A percentile compares a stretch with the other conserved stretches of the same genome.
Evolutionary conservation across 2,329 filamentous ascomycete species (phyloP).

Genomic region (Plectosphaerella plurivora): DNA sequence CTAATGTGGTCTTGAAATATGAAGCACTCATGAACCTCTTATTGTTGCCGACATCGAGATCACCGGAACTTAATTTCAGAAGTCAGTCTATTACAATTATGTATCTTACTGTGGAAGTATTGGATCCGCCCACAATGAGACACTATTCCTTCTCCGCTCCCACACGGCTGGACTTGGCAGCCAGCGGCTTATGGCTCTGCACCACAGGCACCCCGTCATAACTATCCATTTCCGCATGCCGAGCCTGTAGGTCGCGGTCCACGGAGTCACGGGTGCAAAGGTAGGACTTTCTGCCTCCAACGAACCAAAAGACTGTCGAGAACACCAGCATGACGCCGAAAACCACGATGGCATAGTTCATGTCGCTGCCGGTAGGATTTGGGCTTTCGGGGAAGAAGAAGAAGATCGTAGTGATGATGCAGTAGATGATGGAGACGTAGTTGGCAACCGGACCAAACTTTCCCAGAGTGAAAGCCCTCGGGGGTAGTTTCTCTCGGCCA

Average conservation of each 20-base stretch:
- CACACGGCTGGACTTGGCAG: not conserved
- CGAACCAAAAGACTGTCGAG: conserved; percentile 44
- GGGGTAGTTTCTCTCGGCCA: conserved; percentile 47
- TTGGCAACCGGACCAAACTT: conserved; percentile 36
- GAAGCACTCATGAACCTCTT: too few species aligned
- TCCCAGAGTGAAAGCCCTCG: conserved; percentile 40
- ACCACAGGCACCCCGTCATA: not conserved
- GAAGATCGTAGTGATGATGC: conserved; percentile 46
- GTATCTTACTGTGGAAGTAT: too few species aligned
- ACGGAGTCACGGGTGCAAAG: conserved; percentile 7
- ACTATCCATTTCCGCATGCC: conserved; percentile 3
- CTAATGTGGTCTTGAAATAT: too few species aligned
- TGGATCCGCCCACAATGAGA: too few species aligned
- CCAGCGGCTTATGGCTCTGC: not conserved
- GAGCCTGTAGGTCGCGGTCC: conserved; percentile 3
- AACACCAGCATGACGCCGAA: conserved; percentile 51
- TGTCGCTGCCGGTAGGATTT: conserved; percentile 39
- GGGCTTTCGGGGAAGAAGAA: conserved; percentile 48
- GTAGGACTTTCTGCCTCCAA: conserved; percentile 36
- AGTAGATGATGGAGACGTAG: conserved; percentile 47
- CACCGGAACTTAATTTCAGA: too few species aligned
- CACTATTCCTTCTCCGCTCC: not conserved
- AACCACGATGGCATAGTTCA: conserved; percentile 55
- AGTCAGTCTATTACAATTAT: too few species aligned
- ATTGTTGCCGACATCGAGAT: too few species aligned